Percentiles rank a stretch among this genome's conserved stretches.
Evolutionary conservation across 2,329 filamentous ascomycete species (phyloP).

Genomic region (Zalaria obscura): DNA sequence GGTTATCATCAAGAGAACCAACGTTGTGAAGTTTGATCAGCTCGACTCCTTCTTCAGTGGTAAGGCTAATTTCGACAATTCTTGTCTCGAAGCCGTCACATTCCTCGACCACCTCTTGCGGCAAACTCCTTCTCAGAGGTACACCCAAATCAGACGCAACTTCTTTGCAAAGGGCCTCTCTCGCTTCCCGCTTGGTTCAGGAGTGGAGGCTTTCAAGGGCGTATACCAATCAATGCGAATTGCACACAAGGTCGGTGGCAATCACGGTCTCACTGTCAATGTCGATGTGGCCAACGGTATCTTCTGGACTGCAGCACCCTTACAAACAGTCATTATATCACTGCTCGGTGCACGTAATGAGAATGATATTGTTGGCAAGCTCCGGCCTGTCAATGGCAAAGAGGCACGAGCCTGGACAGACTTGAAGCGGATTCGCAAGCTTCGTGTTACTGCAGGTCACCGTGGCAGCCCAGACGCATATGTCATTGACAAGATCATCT

Average conservation of each 20-base stretch:
- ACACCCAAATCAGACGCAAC: constrained; percentile 63
- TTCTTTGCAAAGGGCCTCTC: constrained; percentile 52
- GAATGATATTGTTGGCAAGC: constrained; percentile 13
- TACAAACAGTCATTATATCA: constrained; percentile 21
- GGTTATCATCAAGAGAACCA: constrained; percentile 50
- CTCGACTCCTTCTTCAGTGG: constrained; percentile 54
- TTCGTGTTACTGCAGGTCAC: constrained; percentile 27
- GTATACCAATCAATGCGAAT: constrained; percentile 76
- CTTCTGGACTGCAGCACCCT: constrained; percentile 52
- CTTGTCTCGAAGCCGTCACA: constrained; percentile 67
- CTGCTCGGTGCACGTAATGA: constrained; percentile 10
- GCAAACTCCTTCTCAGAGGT: constrained; percentile 54
- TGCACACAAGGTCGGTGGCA: constrained; percentile 44
- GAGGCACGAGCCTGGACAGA: constrained; percentile 9
- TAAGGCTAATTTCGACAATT: constrained; percentile 45
- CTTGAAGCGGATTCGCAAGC: constrained; percentile 27
- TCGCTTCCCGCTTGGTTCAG: constrained; percentile 42
- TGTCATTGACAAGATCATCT: constrained; percentile 35
- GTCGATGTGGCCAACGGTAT: constrained; percentile 84
- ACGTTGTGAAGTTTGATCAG: constrained; percentile 47
- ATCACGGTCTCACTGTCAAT: constrained; percentile 55
- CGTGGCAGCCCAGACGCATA: constrained; percentile 28
- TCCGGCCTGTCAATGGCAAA: neutral
- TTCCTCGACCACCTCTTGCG: constrained; percentile 86
- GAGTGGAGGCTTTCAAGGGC: constrained; percentile 71